Evolutionary conservation across 495 filamentous ascomycete genomes (phyloP), one percentile per base, ranked within the genome.

Genomic region (Penicillium goetzii): DNA sequence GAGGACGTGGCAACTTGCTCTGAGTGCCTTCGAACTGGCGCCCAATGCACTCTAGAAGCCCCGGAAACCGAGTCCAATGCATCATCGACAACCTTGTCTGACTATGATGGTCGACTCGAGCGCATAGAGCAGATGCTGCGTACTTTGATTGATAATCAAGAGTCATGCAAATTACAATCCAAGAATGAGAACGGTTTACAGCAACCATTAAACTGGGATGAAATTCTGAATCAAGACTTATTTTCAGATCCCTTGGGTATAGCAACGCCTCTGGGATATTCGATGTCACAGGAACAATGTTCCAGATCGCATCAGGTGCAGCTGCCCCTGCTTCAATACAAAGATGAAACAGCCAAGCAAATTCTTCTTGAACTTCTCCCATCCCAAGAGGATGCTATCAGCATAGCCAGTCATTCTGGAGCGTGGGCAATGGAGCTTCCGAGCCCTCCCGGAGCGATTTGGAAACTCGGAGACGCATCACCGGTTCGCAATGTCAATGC

Each of bases 81-180:
- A 47, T 47, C 43, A 14, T 47, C 43, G 9, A 25, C 43, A 47
- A 47, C 9, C 10, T 14, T 25, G 3, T 25, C 19, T 4, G 43
- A 47, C 21, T 0, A 23, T 3, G 43, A 47, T 14, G 43, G 43
- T 12, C 43, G 43, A 11, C 43, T 47, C 19, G 43, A 47, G 43
- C 43, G 43, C 19, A 47, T 47, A 47, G 43, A 47, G 43, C 43
- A 47, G 25, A 23, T 47, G 43, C 21, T 47, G 21, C 43, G 43
- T 4, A 47, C 43, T 25, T 17, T 47, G 21, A 14, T 47, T 47
- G 43, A 47, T 23, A 47, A 25, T 12, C 43, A 47, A 47, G 43
- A 47, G 10, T 25, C 43, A 21, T 23, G 10, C 43, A 47, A 47
- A 25, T 12, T 25, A 25, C 43, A 7, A 10, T 17, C n/a, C 43